These are phyloP conservation scores for Penicillium sp. DNA, from an alignment of 2,329 filamentous ascomycete species.

Conservation along the genomic window DNA sequence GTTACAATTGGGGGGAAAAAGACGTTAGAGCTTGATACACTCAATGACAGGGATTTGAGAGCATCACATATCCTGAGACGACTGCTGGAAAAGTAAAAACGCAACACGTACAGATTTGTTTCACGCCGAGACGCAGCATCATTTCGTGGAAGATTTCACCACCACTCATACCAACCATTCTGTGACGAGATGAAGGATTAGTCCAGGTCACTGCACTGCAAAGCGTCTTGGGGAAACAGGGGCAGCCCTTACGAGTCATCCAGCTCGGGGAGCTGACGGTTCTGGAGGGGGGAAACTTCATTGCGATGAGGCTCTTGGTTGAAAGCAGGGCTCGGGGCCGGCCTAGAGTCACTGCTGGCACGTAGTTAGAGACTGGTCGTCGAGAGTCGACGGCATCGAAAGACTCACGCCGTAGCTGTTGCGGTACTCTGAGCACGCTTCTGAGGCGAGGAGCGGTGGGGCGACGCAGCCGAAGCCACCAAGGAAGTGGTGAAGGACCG, in stretches of 20 bases:
- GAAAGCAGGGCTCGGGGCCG: conserved; percentile 57
- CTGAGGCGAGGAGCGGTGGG: conserved; percentile 40
- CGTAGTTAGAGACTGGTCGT: conserved; percentile 4
- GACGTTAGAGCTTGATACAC: not conserved
- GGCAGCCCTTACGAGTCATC: conserved; percentile 66
- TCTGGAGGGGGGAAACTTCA: conserved; percentile 62
- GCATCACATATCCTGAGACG: not conserved
- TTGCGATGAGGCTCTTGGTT: conserved; percentile 52
- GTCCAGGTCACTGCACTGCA: not conserved
- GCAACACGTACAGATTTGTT: conserved; percentile 76
- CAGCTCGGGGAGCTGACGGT: conserved; percentile 57
- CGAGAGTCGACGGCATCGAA: conserved; percentile 10
- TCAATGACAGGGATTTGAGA: too few relatives aligned
- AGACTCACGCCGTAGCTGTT: conserved; percentile 50
- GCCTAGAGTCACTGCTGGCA: conserved; percentile 48
- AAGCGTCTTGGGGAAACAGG: not conserved
- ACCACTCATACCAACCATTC: conserved; percentile 89
- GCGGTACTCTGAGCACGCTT: conserved; percentile 46
- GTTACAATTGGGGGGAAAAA: conserved; percentile 8
- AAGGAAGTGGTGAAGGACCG: conserved; percentile 43
- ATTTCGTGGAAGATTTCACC: conserved; percentile 99
- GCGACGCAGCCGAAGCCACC: conserved; percentile 41
- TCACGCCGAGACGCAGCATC: conserved; percentile 89
- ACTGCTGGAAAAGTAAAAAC: not conserved
- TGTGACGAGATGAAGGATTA: conserved; percentile 28